Base-by-base conservation (phyloP, 1,284 basidiomycete genomes). In the Sporisorium scitamineum region DNA sequence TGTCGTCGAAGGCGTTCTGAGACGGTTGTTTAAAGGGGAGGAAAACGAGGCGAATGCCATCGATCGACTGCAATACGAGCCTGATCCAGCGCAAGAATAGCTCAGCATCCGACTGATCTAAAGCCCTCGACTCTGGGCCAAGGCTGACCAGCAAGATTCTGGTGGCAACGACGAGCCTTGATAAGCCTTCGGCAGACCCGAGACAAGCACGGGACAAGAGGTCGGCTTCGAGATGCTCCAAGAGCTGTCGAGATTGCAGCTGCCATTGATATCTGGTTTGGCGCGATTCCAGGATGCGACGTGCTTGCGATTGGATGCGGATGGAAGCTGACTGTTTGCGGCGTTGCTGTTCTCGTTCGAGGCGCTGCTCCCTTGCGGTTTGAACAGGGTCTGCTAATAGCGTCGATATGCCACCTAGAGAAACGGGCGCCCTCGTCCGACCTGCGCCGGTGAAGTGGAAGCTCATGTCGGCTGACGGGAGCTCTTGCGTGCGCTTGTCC, bases 381-480 rank as follows among this genome's bases (percentile, higher is more conserved):
- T 37, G 54, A n/a, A 69, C 73, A 11, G 69, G 73, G 48, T 76
- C 68, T 29, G 54, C 57, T 3, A 63, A 39, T n/a, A 54, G 27
- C 6, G 64, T 61, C 26, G 76, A 72, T 5, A 63, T 53, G 51
- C 70, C 70, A 42, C 77, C 77, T 24, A 76, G 70, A 18, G 64
- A 70, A 47, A 79, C 75, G 9, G 59, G 54, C 18, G 69, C 61
- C 22, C 60, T 54, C 22, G 74, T 54, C 10, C 67, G 61, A 26
- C 67, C 61, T 29, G 68, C 65, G 48, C 77, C 77, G 3, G 74
- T 79, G 58, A 79, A 79, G 50, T 79, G 68, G 52, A 74, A 79
- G 61, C 68, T 68, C 76, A 78, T 78, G 3, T 26, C 27, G 56
- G 31, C 24, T 39, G 2, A 29, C n/a, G 9, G 10, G 34, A 34